Evolutionary conservation across 768 basidiomycete genomes (phyloP).

Genomic region (Gloeostereum incarnatum): DNA sequence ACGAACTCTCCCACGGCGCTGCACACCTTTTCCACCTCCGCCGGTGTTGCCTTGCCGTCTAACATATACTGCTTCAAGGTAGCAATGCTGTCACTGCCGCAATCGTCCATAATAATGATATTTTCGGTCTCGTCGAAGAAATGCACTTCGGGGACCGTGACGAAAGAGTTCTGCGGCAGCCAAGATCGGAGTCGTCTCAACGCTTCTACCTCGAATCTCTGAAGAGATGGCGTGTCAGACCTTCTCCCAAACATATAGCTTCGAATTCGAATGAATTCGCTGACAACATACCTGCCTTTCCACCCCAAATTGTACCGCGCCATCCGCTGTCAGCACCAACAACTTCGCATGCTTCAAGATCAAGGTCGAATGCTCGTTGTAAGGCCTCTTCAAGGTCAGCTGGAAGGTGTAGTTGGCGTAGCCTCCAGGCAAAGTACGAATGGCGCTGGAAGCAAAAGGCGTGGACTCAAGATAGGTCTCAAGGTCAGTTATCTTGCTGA

Average conservation of each 20-base stretch:
- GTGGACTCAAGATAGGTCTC: constrained; percentile 35
- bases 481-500: constrained; percentile 1
- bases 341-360: constrained; percentile 52
- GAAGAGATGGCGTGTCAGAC: constrained; percentile 1
- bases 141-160: constrained; percentile 40
- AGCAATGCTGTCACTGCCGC: constrained; percentile 27
- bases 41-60: constrained; percentile 18
- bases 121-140: constrained; percentile 37
- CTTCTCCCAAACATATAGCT: constrained; percentile 1
- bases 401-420: constrained; percentile 49
- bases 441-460: constrained; percentile 31
- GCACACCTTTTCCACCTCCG: constrained; percentile 36
- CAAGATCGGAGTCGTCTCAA: constrained; percentile 30
- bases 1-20: constrained; percentile 45
- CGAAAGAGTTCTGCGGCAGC: constrained; percentile 24
- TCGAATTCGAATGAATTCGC: not conserved
- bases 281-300: constrained; percentile 40
- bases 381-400: constrained; percentile 28
- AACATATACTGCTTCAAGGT: constrained; percentile 32
- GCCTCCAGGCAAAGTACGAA: constrained; percentile 41
- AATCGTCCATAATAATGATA: constrained; percentile 58
- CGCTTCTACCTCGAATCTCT: constrained; percentile 33
- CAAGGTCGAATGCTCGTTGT: constrained; percentile 33
- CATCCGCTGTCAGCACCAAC: constrained; percentile 17
- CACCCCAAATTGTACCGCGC: constrained; percentile 23